phyloP scores from a whole-genome alignment of 179 eudicot genomes.

The Carnegiea gigantea region DNA sequence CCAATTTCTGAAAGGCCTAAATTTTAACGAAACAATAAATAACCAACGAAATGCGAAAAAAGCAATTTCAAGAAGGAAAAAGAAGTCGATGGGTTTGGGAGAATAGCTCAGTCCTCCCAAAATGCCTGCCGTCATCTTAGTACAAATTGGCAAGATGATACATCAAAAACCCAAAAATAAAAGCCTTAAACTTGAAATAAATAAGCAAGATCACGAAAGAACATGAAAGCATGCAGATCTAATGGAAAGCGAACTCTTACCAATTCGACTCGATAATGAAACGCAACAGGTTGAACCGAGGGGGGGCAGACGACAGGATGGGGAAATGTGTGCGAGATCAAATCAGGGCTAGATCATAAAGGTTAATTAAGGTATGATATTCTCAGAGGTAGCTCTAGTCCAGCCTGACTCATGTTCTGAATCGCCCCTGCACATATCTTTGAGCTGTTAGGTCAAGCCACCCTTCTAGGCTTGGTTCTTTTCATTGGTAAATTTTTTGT shows the following conservation, averaged over 20 bases:
- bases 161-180: neutral
- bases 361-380: too few relatives aligned
- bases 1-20: too few relatives aligned
- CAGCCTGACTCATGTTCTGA: too few relatives aligned
- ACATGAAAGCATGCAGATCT: neutral
- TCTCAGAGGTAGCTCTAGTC: too few relatives aligned
- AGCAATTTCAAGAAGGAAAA: neutral
- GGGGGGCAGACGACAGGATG: neutral
- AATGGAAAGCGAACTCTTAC: neutral
- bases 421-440: too few relatives aligned
- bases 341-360: too few relatives aligned
- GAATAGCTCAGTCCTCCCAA: slow-evolving; percentile 7
- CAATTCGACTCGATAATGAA: neutral
- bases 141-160: neutral
- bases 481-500: too few relatives aligned
- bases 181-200: neutral
- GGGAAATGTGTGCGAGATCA: too few relatives aligned
- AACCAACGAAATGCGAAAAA: neutral
- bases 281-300: neutral
- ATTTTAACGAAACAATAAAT: neutral
- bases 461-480: too few relatives aligned
- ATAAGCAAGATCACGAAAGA: neutral
- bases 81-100: neutral
- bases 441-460: too few relatives aligned
- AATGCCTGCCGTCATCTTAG: neutral